Evolutionary conservation across 2,329 filamentous ascomycete species (phyloP), one percentile per base, ranked within the genome.

Genomic region (Tolypocladium capitatum): DNA sequence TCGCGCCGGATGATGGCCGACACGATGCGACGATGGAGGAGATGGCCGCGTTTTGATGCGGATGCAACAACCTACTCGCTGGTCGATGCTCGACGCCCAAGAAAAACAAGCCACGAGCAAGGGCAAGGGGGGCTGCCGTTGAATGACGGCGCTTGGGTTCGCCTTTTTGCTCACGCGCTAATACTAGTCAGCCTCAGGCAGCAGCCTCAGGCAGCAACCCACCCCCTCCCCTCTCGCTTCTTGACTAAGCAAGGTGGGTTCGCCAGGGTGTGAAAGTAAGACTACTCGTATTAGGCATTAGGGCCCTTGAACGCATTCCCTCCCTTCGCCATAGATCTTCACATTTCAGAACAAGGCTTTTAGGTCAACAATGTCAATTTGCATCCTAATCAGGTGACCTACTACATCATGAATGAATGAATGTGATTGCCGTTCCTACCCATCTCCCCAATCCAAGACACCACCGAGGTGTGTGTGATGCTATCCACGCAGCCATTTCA

Each of bases 331-430:
- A 24, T 24, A 24, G 5, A 24, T 32, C 31, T 32, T 32, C 31
- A 14, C 20, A 40, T 27, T 27, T n/a, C 4, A 27, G 8, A 21
- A 3, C 8, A 9, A 18, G 4, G n/a, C n/a, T n/a, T n/a, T n/a
- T n/a, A n/a, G n/a, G 8, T 35, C 8, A 42, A 14, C 35, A 21
- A 45, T 45, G 34, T 47, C 42, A 50, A 47, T 47, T 49, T 31
- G 48, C 42, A 47, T 47, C 48, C 48, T 45, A 47, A 45, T 45
- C 45, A 47, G 40, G n/a, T 46, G 48, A 45, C 45, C 48, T 40
- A 46, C 28, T 40, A 46, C 28, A 30, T 38, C 30, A 14, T 44
- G 20, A 49, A 46, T 44, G 20, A 49, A 46, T 28, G 48, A 46
- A 41, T 28, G 47, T 21, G 35, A 36, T 46, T 24, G 20, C 47